Evolutionary conservation across 257 asterid genomes (phyloP).

Genomic region (Gynochthodes officinalis): DNA sequence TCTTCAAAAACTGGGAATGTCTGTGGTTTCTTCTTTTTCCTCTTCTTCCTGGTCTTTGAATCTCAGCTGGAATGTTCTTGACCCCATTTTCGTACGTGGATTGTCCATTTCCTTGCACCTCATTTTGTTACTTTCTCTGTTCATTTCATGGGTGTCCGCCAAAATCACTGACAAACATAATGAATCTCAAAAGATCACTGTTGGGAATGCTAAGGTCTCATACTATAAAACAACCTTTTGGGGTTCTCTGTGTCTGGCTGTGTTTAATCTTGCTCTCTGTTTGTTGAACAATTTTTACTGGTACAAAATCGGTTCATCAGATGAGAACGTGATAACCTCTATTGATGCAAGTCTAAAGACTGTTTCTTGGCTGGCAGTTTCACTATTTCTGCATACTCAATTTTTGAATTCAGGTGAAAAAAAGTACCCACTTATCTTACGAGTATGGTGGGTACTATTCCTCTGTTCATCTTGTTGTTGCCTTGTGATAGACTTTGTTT

Average conservation of each 20-base stretch:
- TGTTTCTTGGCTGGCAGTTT: conserved; percentile 54
- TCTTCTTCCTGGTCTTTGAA: conserved; percentile 11
- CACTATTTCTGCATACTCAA: conserved; percentile 43
- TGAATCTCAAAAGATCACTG: conserved; percentile 21
- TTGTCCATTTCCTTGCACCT: conserved; percentile 53
- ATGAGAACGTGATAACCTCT: conserved; percentile 53
- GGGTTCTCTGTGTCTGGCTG: conserved; percentile 45
- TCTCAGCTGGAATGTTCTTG: conserved; percentile 25
- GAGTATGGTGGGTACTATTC: conserved; percentile 73
- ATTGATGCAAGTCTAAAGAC: conserved; percentile 57
- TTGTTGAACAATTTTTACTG: conserved; percentile 53
- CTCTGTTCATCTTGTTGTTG: conserved; percentile 55
- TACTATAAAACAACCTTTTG: conserved; percentile 36
- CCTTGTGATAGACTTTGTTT: conserved; percentile 53
- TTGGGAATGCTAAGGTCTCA: conserved; percentile 19
- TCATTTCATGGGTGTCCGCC: conserved; percentile 36
- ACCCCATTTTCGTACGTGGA: conserved; percentile 49
- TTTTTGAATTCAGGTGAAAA: conserved; percentile 36
- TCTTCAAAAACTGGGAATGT: conserved; percentile 25
- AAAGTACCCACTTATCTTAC: conserved; percentile 55
- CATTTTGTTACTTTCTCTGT: conserved; percentile 29
- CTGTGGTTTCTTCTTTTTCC: conserved; percentile 24
- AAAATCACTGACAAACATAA: conserved; percentile 20
- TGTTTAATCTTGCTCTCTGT: conserved; percentile 49
- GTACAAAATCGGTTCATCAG: conserved; percentile 63